A percentile compares a stretch with the other conserved stretches of the same genome.
Conservation (phyloP, 257 asterid species). For the Solanum etuberosum region DNA sequence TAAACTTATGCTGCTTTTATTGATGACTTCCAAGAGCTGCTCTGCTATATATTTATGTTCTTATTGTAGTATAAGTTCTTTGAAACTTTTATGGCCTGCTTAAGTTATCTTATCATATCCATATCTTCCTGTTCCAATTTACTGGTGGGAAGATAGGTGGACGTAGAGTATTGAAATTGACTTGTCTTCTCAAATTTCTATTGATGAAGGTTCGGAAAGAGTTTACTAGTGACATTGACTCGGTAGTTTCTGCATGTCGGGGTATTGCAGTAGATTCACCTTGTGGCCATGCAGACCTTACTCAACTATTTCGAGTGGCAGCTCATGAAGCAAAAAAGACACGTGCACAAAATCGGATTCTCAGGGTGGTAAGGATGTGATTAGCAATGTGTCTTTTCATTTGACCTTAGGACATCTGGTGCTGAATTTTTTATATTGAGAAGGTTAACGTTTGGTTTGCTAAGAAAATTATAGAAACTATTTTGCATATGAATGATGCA, state of each 20-base stretch:
- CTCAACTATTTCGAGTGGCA: slow-evolving; percentile 75
- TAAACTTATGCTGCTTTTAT: background rate
- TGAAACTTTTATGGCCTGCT: background rate
- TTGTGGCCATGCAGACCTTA: slow-evolving; percentile 63
- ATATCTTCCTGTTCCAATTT: background rate
- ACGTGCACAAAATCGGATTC: slow-evolving; percentile 66
- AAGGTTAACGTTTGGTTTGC: background rate
- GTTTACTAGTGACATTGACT: slow-evolving; percentile 70
- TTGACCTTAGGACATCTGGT: background rate
- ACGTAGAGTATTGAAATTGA: background rate
- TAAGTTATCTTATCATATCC: background rate
- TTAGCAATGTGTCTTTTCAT: background rate
- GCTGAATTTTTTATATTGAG: background rate
- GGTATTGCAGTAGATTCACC: slow-evolving; percentile 46
- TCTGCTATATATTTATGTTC: background rate
- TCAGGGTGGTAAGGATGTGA: slow-evolving; percentile 67
- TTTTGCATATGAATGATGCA: background rate
- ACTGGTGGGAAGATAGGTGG: background rate
- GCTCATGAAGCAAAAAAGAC: slow-evolving; percentile 91
- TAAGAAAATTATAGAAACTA: background rate
- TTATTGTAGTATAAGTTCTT: background rate
- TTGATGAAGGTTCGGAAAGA: slow-evolving; percentile 66
- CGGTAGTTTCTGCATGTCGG: slow-evolving; percentile 52
- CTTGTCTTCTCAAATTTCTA: slow-evolving; percentile 1
- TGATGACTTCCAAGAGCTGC: background rate